phyloP scores from a whole-genome alignment of 495 filamentous ascomycete genomes.

The Xylona heveae region DNA sequence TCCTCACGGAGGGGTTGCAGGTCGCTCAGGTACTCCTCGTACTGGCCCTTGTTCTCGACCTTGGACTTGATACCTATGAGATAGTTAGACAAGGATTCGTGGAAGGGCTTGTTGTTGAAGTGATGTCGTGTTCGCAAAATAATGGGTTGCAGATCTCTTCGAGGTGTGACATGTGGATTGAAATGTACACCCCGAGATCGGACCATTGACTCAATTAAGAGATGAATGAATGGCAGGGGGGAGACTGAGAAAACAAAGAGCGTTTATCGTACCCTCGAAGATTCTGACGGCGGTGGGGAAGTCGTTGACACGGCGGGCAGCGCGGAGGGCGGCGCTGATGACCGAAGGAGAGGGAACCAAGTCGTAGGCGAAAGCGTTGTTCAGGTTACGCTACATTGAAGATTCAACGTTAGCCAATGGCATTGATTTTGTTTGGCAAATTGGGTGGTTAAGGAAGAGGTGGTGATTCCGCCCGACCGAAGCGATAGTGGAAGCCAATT shows the following conservation, averaged over 20 bases:
- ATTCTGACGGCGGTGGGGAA: constrained; percentile 93
- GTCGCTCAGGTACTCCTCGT: constrained; percentile 89
- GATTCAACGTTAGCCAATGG: constrained; percentile 7
- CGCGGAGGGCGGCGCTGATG: constrained; percentile 72
- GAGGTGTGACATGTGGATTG: no score
- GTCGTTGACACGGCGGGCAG: constrained; percentile 91
- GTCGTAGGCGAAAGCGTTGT: constrained; percentile 99
- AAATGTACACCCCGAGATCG: neutral
- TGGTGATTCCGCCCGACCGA: no score
- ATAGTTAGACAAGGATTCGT: constrained; percentile 1
- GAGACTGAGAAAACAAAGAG: constrained; percentile 3
- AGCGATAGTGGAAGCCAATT: no score
- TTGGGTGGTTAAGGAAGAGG: no score
- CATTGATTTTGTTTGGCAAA: constrained; percentile 1
- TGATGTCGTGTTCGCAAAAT: constrained; percentile 1
- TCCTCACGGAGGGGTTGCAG: constrained; percentile 86
- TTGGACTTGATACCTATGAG: constrained; percentile 86
- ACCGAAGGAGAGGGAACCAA: constrained; percentile 89
- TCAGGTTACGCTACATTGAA: constrained; percentile 68
- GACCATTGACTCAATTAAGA: neutral
- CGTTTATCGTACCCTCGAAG: constrained; percentile 61
- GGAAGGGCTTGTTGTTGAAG: neutral
- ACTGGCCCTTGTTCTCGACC: constrained; percentile 94
- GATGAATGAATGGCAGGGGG: constrained; percentile 1
- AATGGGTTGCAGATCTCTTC: neutral